Percentiles rank a stretch among this genome's conserved stretches.
phyloP scores from a whole-genome alignment of 257 asterid genomes.

The Fraxinus americana region DNA sequence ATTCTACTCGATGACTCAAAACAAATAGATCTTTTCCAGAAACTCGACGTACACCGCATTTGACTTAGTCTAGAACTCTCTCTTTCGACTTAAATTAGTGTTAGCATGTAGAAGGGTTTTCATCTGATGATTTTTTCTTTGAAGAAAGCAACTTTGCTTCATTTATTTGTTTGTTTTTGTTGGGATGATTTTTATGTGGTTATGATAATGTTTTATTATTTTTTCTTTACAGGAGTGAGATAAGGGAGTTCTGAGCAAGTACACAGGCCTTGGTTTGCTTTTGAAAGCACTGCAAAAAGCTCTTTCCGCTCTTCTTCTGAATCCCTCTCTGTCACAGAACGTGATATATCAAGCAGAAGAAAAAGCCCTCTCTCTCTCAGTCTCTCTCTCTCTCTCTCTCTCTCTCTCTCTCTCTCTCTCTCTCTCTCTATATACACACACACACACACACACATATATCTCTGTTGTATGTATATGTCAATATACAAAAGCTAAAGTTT shows the following conservation, averaged over 20 bases:
- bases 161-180: not conserved
- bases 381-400: too few relatives aligned
- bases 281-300: slow-evolving; percentile 44
- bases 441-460: not conserved
- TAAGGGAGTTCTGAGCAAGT: slow-evolving; percentile 32
- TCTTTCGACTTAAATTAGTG: not conserved
- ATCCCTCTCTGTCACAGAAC: slow-evolving; percentile 33
- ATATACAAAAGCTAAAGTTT: slow-evolving; percentile 40
- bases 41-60: too few relatives aligned
- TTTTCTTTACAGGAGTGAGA: slow-evolving; percentile 39
- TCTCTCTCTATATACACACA: too few relatives aligned
- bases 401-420: not conserved
- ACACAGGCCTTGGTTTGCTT: slow-evolving; percentile 43
- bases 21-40: too few relatives aligned
- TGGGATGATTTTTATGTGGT: slow-evolving; percentile 21
- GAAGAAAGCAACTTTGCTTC: slow-evolving; percentile 37
- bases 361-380: slow-evolving; percentile 15
- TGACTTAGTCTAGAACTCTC: too few relatives aligned
- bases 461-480: slow-evolving; percentile 27
- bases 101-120: not conserved
- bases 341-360: slow-evolving; percentile 36
- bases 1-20: not conserved
- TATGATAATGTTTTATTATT: slow-evolving; percentile 16
- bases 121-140: slow-evolving; percentile 3
- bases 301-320: slow-evolving; percentile 22